Conservation (phyloP, 1,139 yeast genomes). For the Diutina pseudorugosa region DNA sequence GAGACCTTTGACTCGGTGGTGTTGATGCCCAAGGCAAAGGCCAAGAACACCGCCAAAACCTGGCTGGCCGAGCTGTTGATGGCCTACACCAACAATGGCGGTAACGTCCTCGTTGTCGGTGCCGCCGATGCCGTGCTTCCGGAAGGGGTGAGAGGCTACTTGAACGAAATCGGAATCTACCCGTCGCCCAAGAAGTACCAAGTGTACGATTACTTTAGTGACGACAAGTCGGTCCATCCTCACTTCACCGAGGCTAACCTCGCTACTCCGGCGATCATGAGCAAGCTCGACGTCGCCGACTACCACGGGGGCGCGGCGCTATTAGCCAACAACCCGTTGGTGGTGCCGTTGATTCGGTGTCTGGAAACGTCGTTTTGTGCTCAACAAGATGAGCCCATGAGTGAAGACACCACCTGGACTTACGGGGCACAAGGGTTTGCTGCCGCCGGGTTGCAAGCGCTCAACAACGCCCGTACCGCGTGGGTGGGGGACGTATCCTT, state of each 20-base stretch:
- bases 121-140: slow-evolving; percentile 32
- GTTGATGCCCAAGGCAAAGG: slow-evolving; percentile 3
- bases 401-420: slow-evolving; percentile 54
- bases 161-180: slow-evolving; percentile 72
- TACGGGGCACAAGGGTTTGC: slow-evolving; percentile 71
- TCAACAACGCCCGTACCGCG: slow-evolving; percentile 62
- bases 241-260: slow-evolving; percentile 14
- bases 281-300: not conserved
- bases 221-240: slow-evolving; percentile 13
- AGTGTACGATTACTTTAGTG: slow-evolving; percentile 52
- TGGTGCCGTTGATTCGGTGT: slow-evolving; percentile 64
- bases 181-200: slow-evolving; percentile 71
- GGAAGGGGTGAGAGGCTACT: slow-evolving; percentile 53
- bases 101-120: slow-evolving; percentile 64
- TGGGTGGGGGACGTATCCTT: slow-evolving; percentile 69
- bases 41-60: not conserved
- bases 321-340: slow-evolving; percentile 38
- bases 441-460: slow-evolving; percentile 74
- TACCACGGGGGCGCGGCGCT: slow-evolving; percentile 32
- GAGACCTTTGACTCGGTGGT: not conserved
- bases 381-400: slow-evolving; percentile 22
- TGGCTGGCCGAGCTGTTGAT: not conserved
- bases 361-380: slow-evolving; percentile 49
- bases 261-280: slow-evolving; percentile 5
- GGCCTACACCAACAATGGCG: slow-evolving; percentile 26